Evolutionary conservation across 345 rosid species (phyloP), one percentile per base, ranked within the genome.

Genomic region (Rhodomyrtus tomentosa): DNA sequence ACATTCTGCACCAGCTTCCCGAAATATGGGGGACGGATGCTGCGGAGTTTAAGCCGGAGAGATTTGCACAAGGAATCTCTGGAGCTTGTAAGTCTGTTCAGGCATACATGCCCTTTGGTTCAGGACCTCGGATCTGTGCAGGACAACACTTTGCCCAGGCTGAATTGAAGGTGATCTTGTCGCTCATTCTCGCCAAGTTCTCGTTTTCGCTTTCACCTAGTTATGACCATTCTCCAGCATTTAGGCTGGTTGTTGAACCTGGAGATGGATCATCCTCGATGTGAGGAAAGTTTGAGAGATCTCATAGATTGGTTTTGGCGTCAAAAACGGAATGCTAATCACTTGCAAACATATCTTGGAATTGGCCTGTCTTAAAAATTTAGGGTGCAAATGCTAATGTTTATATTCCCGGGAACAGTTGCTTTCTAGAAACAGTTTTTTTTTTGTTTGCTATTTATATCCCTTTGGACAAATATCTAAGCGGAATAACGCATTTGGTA

Each of bases 71-170:
- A 52, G 94, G 94, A n/a, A 36, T 89, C 13, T 40, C 86, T 9
- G 84, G 72, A 55, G 91, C 94, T 74, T 90, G 91, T 62, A 91
- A 89, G 36, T 84, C 58, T 45, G 90, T 89, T 5, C 90, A 89
- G 53, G 89, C 93, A 54, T 89, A 88, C 86, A 82, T 92, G 50
- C 90, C 91, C 0, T 91, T 92, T 10, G 93, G 92, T 40, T 25
- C 86, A 0, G 94, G 92, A 52, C 84, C 91, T 29, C 85, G 91
- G 42, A 53, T n/a, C 21, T 92, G 95, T 50, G 83, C 84, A 7
- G 95, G 91, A 15, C 91, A 88, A 84, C 88, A 91, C 52, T 89
- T 93, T 54, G 92, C 93, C 7, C 83, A 89, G 88, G 74, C 89
- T 0, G 93, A 92, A 72, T 72, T 90, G 79, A 92, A 89, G 89